phyloP scores from a whole-genome alignment of 306 rosid species.

The Trifolium repens region DNA sequence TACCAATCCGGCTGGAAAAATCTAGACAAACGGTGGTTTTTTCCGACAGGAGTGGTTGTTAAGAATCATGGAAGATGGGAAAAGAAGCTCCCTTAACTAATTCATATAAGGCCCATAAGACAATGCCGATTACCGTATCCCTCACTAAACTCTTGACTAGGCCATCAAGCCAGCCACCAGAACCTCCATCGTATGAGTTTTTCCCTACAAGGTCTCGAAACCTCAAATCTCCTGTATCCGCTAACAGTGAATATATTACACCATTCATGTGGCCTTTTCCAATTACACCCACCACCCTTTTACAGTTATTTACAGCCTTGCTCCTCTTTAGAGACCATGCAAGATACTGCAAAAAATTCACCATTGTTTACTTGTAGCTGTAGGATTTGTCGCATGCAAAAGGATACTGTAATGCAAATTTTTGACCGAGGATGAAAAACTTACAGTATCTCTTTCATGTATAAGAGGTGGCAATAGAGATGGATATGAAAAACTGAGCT shows the following conservation, averaged over 20 bases:
- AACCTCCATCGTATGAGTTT: constrained; percentile 40
- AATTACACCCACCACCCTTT: constrained; percentile 85
- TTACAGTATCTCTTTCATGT: constrained; percentile 89
- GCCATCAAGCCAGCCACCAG: constrained; percentile 46
- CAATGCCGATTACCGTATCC: constrained; percentile 68
- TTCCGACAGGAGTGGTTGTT: too few species aligned
- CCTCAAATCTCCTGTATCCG: constrained; percentile 69
- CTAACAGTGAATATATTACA: constrained; percentile 67
- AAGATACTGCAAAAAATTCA: constrained; percentile 62
- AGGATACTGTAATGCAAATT: background rate
- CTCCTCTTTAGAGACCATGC: constrained; percentile 93
- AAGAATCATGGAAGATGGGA: too few species aligned
- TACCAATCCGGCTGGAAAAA: too few species aligned
- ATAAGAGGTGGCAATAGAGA: constrained; percentile 82
- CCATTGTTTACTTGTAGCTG: background rate
- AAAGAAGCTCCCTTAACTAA: constrained; percentile 2
- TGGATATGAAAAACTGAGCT: constrained; percentile 77
- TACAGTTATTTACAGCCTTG: constrained; percentile 88
- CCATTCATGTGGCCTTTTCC: constrained; percentile 96
- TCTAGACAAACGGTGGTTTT: too few species aligned
- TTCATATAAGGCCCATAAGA: constrained; percentile 84
- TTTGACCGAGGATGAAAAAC: constrained; percentile 36
- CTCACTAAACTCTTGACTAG: constrained; percentile 65
- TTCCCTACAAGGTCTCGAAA: constrained; percentile 77
- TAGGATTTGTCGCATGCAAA: background rate